Base-by-base conservation (phyloP, 352 stramenopile species). In the Globisporangium solare region DNA sequence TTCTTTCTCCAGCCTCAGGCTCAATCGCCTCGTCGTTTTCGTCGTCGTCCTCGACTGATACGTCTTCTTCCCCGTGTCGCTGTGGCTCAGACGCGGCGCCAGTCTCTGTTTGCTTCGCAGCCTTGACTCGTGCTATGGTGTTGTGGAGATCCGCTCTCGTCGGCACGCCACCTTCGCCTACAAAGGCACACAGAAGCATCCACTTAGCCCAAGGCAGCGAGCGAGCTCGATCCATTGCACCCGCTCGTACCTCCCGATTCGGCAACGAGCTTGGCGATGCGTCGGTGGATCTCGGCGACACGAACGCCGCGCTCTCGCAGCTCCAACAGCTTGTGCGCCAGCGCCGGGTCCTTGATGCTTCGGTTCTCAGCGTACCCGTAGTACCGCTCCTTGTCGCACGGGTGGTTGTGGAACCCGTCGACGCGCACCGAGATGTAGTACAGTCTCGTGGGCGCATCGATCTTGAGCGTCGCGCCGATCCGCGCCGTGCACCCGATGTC, bases 281-380 rank as follows among this genome's bases (percentile, higher is more conserved):
- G 27, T 35, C 27, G 27, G 27, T 35, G 27, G 27, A 35, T 35
- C 10, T 35, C 27, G 0, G 27, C 27, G 27, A 35, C 27, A 7
- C 3, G 6, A 3, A 35, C 27, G 5, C 27, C 27, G 27, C 27
- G 27, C 0, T 35, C 27, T 1, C 27, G 27, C 27, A 35, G 27
- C 10, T 35, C 27, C 27, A 35, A 6, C 27, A 35, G 27, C 27
- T 35, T 35, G 0, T 35, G 27, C 27, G 27, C 27, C 15, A 53
- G 18, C 17, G 47, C 17, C 8, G 47, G 47, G 27, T 41, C 47
- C 27, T 27, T 53, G 47, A 53, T 53, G 47, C 47, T 27, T 18
- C 47, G 47, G 22, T 39, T 53, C 27, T 53, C 47, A 5, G 47
- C 18, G 47, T 53, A 53, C 47, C 27, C 47, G 18, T 43, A 53